phyloP scores from a whole-genome alignment of 2,329 filamentous ascomycete species.

The Allantophomopsis lycopodina region DNA sequence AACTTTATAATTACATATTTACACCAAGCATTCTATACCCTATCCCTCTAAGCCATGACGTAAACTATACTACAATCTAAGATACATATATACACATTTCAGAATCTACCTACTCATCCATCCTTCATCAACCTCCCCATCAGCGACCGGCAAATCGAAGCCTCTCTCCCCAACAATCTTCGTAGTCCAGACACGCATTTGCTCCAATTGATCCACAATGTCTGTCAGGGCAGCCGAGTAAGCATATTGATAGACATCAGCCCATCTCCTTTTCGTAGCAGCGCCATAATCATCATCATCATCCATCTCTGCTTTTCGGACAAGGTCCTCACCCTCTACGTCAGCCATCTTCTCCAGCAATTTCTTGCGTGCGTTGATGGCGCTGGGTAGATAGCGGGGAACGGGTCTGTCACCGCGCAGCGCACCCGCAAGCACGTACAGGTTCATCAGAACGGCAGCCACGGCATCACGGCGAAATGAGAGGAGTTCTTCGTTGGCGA shows the following conservation, averaged over 20 bases:
- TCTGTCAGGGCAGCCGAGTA: slow-evolving; percentile 38
- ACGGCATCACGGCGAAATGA: slow-evolving; percentile 40
- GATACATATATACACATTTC: too few species aligned
- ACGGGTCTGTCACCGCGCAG: slow-evolving; percentile 33
- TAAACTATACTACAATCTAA: too few species aligned
- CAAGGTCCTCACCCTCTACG: slow-evolving; percentile 25
- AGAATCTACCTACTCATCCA: too few species aligned
- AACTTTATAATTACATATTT: too few species aligned
- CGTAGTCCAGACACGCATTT: slow-evolving; percentile 41
- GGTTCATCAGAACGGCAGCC: slow-evolving; percentile 39
- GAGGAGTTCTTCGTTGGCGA: slow-evolving; percentile 33
- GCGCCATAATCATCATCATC: slow-evolving; percentile 10
- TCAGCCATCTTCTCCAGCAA: slow-evolving; percentile 35
- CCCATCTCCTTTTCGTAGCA: slow-evolving; percentile 28
- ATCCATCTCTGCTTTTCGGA: background rate
- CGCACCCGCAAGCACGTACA: slow-evolving; percentile 43
- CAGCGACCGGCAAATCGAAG: slow-evolving; percentile 10
- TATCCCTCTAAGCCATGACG: too few species aligned
- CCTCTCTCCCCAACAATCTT: slow-evolving; percentile 41
- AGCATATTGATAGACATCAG: slow-evolving; percentile 40
- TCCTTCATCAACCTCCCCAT: too few species aligned
- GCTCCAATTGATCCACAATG: slow-evolving; percentile 36
- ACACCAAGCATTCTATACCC: too few species aligned
- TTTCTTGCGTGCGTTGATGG: slow-evolving; percentile 35
- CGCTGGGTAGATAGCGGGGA: slow-evolving; percentile 40